These are phyloP conservation scores for Cyberlindnera euphorbiiphila DNA, from an alignment of 805 yeast genomes.

Conservation along the genomic window DNA sequence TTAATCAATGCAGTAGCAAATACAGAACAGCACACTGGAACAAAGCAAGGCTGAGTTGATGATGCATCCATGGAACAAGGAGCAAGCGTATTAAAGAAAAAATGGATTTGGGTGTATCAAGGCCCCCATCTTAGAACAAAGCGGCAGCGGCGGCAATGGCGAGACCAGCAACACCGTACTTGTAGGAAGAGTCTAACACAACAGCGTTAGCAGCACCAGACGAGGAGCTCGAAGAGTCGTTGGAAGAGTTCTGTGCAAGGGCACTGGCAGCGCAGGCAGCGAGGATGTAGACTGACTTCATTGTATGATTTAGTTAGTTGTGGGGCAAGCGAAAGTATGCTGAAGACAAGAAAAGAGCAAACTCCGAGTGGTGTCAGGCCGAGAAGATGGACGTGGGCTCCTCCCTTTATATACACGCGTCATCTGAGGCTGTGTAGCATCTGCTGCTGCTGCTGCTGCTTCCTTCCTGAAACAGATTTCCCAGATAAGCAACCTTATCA, in stretches of 20 bases:
- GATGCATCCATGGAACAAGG: too few species aligned
- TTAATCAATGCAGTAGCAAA: too few species aligned
- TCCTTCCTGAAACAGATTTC: too few species aligned
- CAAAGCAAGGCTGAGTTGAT: too few species aligned
- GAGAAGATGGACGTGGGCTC: too few species aligned
- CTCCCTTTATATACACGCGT: background rate
- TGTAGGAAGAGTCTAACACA: slow-evolving; percentile 14
- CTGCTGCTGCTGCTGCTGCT: too few species aligned
- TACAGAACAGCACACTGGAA: too few species aligned
- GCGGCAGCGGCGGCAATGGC: slow-evolving; percentile 19
- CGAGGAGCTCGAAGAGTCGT: slow-evolving; percentile 7
- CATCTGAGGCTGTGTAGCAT: background rate
- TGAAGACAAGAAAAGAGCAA: background rate
- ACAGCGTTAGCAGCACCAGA: slow-evolving; percentile 16
- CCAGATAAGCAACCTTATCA: too few species aligned
- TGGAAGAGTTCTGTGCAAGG: slow-evolving; percentile 14
- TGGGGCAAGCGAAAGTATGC: background rate
- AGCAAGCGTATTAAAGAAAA: too few species aligned
- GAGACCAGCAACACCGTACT: slow-evolving; percentile 14
- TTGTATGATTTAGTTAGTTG: slow-evolving; percentile 3
- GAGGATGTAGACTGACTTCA: slow-evolving; percentile 15
- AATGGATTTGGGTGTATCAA: too few species aligned
- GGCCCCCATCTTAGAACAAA: slow-evolving; percentile 12
- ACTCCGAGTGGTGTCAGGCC: background rate
- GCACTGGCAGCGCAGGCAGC: slow-evolving; percentile 17